Evolutionary conservation across 2,329 filamentous ascomycete genomes (phyloP), one percentile per base, ranked within the genome.

Genomic region (Dichotomopilus funicola): DNA sequence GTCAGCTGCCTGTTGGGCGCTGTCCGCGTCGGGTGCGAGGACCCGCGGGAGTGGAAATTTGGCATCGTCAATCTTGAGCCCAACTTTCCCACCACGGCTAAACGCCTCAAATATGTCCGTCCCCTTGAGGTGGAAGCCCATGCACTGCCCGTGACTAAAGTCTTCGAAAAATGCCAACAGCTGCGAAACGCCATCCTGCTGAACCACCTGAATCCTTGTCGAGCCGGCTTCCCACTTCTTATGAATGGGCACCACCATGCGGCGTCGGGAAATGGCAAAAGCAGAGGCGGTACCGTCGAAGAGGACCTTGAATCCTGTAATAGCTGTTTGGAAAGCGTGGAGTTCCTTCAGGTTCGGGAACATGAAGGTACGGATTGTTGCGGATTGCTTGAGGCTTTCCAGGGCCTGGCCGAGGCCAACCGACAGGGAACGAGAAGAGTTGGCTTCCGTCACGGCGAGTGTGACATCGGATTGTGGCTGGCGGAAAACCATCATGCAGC

Each of bases 221-320:
- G 79, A 80, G n/a, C 79, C 83, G 2, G 91, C 88, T 67, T 95
- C 90, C 89, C 89, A 95, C 70, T 94, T 94, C 73, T 96, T 95
- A 74, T 95, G 88, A 62, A 96, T 92, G 0, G 89, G 89, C 12
- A 95, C 89, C 10, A 96, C 89, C 86, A 91, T 94, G 62, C 89
- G 82, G 49, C 89, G 83, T 35, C 91, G 84, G 1, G 91, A 85
- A 61, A 96, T 95, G 56, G 87, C 85, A 69, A 96, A 89, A 0
- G 83, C 84, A 6, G 80, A 76, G 5, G 89, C 89, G 51, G 88
- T 71, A 6, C 83, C 83, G 66, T 90, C 87, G 62, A 86, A 91
- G 6, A 87, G 72, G 12, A 96, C 89, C 33, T 77, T 77, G 70
- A 87, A 95, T 0, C 91, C 89, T 0, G 90, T 95, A 54, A 95